phyloP scores from a whole-genome alignment of 140 eudicot genomes.

The Erigeron philadelphicus region DNA sequence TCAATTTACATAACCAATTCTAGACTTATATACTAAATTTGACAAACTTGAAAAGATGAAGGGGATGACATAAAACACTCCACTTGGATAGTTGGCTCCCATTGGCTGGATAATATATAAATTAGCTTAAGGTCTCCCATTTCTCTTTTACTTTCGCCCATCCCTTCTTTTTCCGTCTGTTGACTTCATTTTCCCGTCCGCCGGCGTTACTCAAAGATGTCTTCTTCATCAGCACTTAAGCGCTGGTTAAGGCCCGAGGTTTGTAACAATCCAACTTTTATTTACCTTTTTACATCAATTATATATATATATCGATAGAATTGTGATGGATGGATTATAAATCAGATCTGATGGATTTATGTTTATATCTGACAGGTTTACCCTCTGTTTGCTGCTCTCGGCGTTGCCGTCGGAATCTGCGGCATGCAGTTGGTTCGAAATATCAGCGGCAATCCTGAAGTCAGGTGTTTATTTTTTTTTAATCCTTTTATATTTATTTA shows the following conservation, averaged over 20 bases:
- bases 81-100: not conserved
- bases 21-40: no score
- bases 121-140: not conserved
- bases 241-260: constrained; percentile 98
- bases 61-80: no score
- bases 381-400: constrained; percentile 85
- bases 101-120: not conserved
- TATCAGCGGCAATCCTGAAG: constrained; percentile 82
- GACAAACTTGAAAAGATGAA: no score
- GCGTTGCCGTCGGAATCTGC: constrained; percentile 89
- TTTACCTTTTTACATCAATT: not conserved
- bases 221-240: constrained; percentile 48
- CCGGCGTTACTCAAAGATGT: constrained; percentile 36
- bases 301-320: constrained; percentile 15
- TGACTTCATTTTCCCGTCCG: constrained; percentile 11
- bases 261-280: not conserved
- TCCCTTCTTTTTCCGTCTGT: not conserved
- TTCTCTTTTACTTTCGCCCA: not conserved
- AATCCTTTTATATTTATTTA: not conserved
- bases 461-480: constrained; percentile 45
- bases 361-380: constrained; percentile 43
- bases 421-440: constrained; percentile 81
- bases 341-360: constrained; percentile 32
- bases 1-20: no score
- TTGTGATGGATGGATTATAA: not conserved